These are phyloP conservation scores for Clitopilus hobsonii DNA, from an alignment of 768 basidiomycete genomes.

Conservation along the genomic window DNA sequence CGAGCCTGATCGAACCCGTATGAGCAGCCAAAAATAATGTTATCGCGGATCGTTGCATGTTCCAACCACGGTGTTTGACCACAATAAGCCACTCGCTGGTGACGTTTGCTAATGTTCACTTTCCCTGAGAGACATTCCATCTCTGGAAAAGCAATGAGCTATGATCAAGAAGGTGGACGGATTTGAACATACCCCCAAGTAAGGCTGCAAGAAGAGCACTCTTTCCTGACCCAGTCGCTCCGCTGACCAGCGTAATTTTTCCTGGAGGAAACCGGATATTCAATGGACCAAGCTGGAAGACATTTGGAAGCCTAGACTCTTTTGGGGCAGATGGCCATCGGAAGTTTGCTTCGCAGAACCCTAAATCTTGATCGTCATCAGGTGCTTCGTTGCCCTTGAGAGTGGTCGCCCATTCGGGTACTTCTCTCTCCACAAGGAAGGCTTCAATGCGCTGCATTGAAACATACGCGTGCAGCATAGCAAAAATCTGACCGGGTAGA, in stretches of 20 bases:
- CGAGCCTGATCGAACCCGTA: conserved; percentile 57
- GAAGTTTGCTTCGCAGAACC: conserved; percentile 52
- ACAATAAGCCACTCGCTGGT: conserved; percentile 64
- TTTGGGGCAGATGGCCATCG: conserved; percentile 45
- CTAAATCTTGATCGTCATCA: conserved; percentile 28
- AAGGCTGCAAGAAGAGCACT: conserved; percentile 58
- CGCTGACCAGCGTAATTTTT: conserved; percentile 53
- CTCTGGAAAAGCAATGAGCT: conserved; percentile 31
- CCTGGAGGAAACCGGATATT: conserved; percentile 54
- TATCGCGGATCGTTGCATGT: conserved; percentile 77
- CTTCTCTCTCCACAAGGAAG: conserved; percentile 70
- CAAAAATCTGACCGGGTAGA: conserved; percentile 60
- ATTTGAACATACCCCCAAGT: conserved; percentile 49
- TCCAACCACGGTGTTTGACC: conserved; percentile 72
- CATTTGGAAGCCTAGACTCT: conserved; percentile 20
- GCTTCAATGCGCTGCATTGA: conserved; percentile 78
- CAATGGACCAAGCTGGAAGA: conserved; percentile 55
- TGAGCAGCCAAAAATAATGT: conserved; percentile 69
- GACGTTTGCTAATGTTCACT: conserved; percentile 50
- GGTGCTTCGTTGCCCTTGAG: conserved; percentile 31
- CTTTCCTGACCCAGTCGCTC: conserved; percentile 70
- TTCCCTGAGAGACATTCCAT: conserved; percentile 52
- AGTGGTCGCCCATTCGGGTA: conserved; percentile 73
- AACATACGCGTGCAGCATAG: conserved; percentile 65
- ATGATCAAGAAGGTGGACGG: conserved; percentile 3